Evolutionary conservation across 2,329 filamentous ascomycete genomes (phyloP).

Genomic region (Cladobotryum protrusum): DNA sequence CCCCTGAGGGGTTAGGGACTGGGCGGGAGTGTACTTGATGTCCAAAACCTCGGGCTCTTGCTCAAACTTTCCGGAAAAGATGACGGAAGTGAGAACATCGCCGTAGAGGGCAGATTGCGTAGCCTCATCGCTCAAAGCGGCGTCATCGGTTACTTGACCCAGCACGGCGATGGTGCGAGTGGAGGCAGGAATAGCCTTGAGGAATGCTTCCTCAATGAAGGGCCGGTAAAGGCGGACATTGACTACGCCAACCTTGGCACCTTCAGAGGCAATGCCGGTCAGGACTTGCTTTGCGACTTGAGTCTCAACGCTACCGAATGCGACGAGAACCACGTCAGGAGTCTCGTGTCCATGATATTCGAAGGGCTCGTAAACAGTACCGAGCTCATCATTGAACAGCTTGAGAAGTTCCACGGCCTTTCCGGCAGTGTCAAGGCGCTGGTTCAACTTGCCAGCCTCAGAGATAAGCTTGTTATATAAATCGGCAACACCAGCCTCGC

Average conservation of each 20-base stretch:
- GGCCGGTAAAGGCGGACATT: conserved; percentile 92
- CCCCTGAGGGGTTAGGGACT: conserved; percentile 49
- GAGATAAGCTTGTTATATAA: conserved; percentile 62
- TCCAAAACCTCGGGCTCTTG: conserved; percentile 64
- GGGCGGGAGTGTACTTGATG: conserved; percentile 77
- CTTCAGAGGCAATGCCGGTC: conserved; percentile 62
- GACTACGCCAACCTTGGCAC: conserved; percentile 76
- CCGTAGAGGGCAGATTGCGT: conserved; percentile 81
- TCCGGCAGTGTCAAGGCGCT: conserved; percentile 65
- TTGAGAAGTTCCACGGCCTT: conserved; percentile 65
- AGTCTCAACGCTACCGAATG: conserved; percentile 87
- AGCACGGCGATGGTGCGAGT: conserved; percentile 74
- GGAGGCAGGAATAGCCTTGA: conserved; percentile 70
- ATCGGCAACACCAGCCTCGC: conserved; percentile 61
- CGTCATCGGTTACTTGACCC: conserved; percentile 74
- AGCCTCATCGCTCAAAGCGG: conserved; percentile 66
- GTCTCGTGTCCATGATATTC: conserved; percentile 84
- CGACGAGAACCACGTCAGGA: conserved; percentile 78
- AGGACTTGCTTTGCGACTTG: conserved; percentile 80
- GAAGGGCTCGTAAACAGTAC: conserved; percentile 86
- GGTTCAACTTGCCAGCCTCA: conserved; percentile 55
- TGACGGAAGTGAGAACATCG: conserved; percentile 81
- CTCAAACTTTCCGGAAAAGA: conserved; percentile 66
- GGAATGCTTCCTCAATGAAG: conserved; percentile 90
- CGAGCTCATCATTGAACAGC: conserved; percentile 82